phyloP scores from a whole-genome alignment of 306 rosid species.

The Pyrus bretschneideri region DNA sequence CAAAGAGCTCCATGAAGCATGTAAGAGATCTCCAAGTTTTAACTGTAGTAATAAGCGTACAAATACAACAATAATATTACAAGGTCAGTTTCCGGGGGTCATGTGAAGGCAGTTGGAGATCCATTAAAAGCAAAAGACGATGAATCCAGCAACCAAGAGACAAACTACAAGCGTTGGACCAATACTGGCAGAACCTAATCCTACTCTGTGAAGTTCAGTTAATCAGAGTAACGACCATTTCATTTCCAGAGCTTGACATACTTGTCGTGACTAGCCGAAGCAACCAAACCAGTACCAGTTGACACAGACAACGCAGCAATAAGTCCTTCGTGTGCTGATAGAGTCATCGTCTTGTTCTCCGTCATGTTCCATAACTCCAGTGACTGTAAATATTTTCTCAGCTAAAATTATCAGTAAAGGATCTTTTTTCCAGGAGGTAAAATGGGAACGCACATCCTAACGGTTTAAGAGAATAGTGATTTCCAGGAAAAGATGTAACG shows the following conservation, averaged over 20 bases:
- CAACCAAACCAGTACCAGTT: constrained; percentile 67
- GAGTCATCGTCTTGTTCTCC: constrained; percentile 86
- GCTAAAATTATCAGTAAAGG: not conserved
- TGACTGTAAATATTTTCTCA: constrained; percentile 44
- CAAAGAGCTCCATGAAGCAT: not conserved
- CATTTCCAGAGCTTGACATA: constrained; percentile 88
- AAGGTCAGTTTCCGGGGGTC: constrained; percentile 22
- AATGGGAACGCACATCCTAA: not conserved
- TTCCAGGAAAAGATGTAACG: not conserved
- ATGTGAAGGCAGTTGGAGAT: not conserved
- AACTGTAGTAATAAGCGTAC: not conserved
- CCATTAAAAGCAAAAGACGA: constrained; percentile 2
- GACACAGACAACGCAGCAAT: constrained; percentile 77
- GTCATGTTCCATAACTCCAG: constrained; percentile 95
- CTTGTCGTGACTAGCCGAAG: constrained; percentile 92
- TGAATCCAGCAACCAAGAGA: constrained; percentile 14
- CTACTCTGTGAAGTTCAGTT: constrained; percentile 16
- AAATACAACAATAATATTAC: constrained; percentile 20
- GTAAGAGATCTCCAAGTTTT: not conserved
- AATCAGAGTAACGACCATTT: constrained; percentile 13
- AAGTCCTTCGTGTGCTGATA: constrained; percentile 86
- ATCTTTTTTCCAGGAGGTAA: not conserved
- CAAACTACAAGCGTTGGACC: constrained; percentile 17
- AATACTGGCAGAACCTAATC: constrained; percentile 21
- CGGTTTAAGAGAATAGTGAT: not conserved